Conservation (phyloP, 1,284 basidiomycete species). For the Ceratobasidium sp. region DNA sequence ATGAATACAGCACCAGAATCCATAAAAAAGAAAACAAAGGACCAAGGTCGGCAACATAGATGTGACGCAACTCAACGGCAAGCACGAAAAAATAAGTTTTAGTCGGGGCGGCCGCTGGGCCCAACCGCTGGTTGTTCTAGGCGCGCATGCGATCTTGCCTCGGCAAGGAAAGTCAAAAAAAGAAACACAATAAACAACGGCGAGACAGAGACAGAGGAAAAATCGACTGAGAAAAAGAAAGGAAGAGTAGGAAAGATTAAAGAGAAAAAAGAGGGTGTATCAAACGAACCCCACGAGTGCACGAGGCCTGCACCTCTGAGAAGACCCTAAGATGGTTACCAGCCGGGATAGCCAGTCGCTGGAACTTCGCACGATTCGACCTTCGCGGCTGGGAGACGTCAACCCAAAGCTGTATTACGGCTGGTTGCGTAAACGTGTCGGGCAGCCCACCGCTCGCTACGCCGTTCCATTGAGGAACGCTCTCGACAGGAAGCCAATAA, state of each 20-base stretch:
- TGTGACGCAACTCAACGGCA: no score
- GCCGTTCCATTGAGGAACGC: conserved; percentile 25
- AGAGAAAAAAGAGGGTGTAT: conserved; percentile 12
- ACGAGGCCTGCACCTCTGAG: no score
- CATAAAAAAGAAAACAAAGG: conserved; percentile 4
- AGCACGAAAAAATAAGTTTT: conserved; percentile 36
- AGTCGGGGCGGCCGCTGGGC: conserved; percentile 24
- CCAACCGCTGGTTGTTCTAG: no score
- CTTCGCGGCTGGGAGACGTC: conserved; percentile 35
- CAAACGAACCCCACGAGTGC: conserved; percentile 21
- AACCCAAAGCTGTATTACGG: conserved; percentile 9
- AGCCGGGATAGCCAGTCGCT: conserved; percentile 27
- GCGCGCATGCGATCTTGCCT: no score
- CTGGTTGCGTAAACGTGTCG: conserved; percentile 27
- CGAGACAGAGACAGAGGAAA: neutral
- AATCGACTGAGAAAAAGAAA: conserved; percentile 9
- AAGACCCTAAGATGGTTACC: conserved; percentile 29
- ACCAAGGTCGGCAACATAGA: conserved; percentile 43
- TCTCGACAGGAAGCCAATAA: conserved; percentile 31
- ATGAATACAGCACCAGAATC: no score
- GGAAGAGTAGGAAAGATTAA: neutral
- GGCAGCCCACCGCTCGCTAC: conserved; percentile 41
- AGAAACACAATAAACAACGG: neutral
- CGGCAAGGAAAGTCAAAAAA: conserved; percentile 30
- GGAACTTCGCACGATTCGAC: conserved; percentile 43